Base-by-base conservation (phyloP, 495 filamentous ascomycete genomes). In the Xylaria castorea region DNA sequence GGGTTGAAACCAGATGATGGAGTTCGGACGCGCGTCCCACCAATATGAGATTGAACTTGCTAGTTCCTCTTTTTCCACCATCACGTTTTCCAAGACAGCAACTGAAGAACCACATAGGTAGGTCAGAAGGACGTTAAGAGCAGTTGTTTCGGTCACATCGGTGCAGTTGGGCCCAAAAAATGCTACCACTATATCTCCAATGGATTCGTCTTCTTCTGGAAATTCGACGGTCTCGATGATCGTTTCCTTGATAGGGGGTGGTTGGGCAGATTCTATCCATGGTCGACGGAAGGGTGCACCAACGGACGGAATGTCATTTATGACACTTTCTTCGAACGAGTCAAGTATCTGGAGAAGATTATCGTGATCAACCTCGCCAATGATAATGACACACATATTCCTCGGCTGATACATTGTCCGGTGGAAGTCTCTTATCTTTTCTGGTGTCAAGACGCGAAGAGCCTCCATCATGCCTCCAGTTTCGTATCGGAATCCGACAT, bases 331-430 rank as follows among this genome's bases (percentile, higher is more conserved):
- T 81, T 99, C 96, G 79, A 98, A 98, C 27, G 90, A 84, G 73
- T 97, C 94, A 72, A 99, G 80, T 57, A 94, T 92, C 3, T 89
- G 82, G 53, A 98, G 83, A 62, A 99, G 87, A 77, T 97, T 84
- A 0, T 86, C 81, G 81, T 97, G 94, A 76, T 97, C 90, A 16
- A 97, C 91, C 77, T 97, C 94, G 66, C 96, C 96, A 63, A 95
- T 90, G 64, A 99, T 89, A 44, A 98, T 86, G 66, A 98, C 79
- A 74, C 95, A 97, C 73, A 99, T 82, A 78, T 99, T 99, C 78
- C 93, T 97, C 9, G 97, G 96, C 76, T 97, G 95, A 76, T 99
- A 99, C 97, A 99, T 99, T 68, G 94, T 92, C 66, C 91, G 91
- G 80, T 99, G 96, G 81, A 97, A 99, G 40, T 87, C 88, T 9